Evolutionary conservation across 139 green algal genomes (phyloP).

Genomic region (Chlorella sp.): DNA sequence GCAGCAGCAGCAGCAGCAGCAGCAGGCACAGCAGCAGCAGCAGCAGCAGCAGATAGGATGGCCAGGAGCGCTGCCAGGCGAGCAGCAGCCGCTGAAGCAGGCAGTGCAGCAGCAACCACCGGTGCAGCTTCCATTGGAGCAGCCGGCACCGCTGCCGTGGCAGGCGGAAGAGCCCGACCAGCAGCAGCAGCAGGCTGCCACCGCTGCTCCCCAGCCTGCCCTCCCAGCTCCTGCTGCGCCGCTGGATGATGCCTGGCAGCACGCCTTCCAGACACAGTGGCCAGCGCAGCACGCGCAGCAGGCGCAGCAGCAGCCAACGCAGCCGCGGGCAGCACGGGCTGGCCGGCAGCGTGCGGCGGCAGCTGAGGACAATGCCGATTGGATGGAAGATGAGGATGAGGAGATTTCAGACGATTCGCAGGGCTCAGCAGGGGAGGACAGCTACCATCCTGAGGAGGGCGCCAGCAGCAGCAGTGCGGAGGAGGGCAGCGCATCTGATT

Average conservation of each 20-base stretch:
- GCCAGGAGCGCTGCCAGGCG: not conserved
- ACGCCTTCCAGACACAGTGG: not conserved
- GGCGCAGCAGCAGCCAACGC: not conserved
- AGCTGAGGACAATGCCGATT: not conserved
- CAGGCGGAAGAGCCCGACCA: too few relatives aligned
- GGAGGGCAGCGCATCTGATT: not conserved
- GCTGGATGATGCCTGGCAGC: not conserved
- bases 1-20: not conserved
- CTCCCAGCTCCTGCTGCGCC: too few relatives aligned
- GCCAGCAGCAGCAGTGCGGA: not conserved
- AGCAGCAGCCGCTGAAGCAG: not conserved
- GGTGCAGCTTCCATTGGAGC: too few relatives aligned
- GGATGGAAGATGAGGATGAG: constrained; percentile 2
- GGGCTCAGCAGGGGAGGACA: not conserved
- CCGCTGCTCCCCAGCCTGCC: not conserved
- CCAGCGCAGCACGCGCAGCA: not conserved
- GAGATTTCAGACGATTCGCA: not conserved
- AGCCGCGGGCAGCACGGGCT: not conserved
- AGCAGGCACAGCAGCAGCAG: not conserved
- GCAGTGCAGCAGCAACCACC: too few relatives aligned
- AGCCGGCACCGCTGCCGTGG: too few relatives aligned
- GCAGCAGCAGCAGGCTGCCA: not conserved
- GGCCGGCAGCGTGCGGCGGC: not conserved
- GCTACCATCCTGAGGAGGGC: not conserved
- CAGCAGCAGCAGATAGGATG: not conserved